These are phyloP conservation scores for Tricholomella constricta DNA, from an alignment of 768 basidiomycete species.

Conservation along the genomic window DNA sequence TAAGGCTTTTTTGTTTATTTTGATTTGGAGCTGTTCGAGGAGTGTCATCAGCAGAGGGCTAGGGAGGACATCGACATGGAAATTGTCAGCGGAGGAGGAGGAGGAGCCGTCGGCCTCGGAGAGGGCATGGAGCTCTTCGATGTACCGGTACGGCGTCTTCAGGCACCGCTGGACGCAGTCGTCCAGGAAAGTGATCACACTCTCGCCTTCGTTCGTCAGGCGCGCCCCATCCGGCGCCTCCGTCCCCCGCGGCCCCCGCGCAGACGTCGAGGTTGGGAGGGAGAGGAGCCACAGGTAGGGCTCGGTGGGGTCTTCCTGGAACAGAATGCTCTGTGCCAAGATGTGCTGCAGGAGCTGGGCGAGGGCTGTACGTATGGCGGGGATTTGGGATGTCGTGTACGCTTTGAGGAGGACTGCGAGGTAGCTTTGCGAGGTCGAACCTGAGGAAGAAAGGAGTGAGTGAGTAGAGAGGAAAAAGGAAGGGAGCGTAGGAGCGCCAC, in stretches of 20 bases:
- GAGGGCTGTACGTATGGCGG: constrained; percentile 52
- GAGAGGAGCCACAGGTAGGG: constrained; percentile 72
- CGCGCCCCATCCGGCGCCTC: constrained; percentile 53
- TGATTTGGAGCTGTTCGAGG: constrained; percentile 75
- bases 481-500: constrained; percentile 13
- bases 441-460: constrained; percentile 17
- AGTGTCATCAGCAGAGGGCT: constrained; percentile 83
- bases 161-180: constrained; percentile 82
- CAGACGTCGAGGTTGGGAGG: constrained; percentile 49
- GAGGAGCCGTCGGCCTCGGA: constrained; percentile 14
- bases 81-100: constrained; percentile 8
- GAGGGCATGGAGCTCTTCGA: constrained; percentile 64
- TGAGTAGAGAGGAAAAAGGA: background rate
- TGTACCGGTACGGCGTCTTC: constrained; percentile 83
- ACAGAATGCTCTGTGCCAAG: constrained; percentile 75
- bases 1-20: constrained; percentile 56
- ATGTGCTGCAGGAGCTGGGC: constrained; percentile 58
- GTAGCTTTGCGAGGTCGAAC: constrained; percentile 58
- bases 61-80: constrained; percentile 42
- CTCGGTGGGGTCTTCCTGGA: constrained; percentile 76
- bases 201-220: constrained; percentile 56
- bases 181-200: constrained; percentile 73
- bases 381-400: constrained; percentile 50
- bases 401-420: constrained; percentile 73
- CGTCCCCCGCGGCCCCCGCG: constrained; percentile 31